A percentile compares a stretch with the other conserved stretches of the same genome.
Conservation (phyloP, 2,329 filamentous ascomycete species). For the Aureobasidium uvarum region DNA sequence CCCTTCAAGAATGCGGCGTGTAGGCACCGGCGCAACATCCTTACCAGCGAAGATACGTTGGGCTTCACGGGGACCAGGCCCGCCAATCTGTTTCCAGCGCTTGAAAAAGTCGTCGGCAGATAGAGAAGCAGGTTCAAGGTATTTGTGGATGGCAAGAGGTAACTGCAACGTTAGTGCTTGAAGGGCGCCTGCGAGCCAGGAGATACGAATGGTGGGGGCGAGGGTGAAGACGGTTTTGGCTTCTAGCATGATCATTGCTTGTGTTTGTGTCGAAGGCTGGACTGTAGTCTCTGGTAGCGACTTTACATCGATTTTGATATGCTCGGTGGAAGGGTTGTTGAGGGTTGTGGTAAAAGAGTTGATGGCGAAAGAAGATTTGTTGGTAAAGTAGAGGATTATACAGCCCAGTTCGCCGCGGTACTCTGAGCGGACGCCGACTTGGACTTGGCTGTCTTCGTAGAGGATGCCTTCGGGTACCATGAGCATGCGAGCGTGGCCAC, state of each 20-base stretch:
- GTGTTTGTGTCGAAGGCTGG: slow-evolving; percentile 70
- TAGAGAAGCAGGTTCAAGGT: slow-evolving; percentile 90
- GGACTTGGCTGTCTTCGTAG: slow-evolving; percentile 92
- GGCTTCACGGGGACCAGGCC: slow-evolving; percentile 71
- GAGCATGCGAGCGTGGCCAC: slow-evolving; percentile 80
- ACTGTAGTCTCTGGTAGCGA: slow-evolving; percentile 82
- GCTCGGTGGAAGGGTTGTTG: slow-evolving; percentile 66
- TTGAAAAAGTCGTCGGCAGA: slow-evolving; percentile 96
- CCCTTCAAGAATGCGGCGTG: slow-evolving; percentile 70
- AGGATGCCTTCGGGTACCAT: slow-evolving; percentile 80
- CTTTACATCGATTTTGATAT: slow-evolving; percentile 82
- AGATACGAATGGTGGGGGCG: slow-evolving; percentile 87
- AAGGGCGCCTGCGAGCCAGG: slow-evolving; percentile 88
- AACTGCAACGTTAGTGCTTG: slow-evolving; percentile 91
- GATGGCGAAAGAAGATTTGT: slow-evolving; percentile 77
- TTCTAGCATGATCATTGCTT: slow-evolving; percentile 95
- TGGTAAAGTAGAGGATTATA: slow-evolving; percentile 91
- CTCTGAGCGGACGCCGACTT: slow-evolving; percentile 87
- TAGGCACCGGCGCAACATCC: slow-evolving; percentile 68
- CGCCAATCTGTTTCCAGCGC: slow-evolving; percentile 97
- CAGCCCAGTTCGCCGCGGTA: slow-evolving; percentile 95
- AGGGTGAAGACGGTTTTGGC: slow-evolving; percentile 76
- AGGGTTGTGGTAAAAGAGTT: slow-evolving; percentile 95
- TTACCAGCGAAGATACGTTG: slow-evolving; percentile 75
- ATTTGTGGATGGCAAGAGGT: slow-evolving; percentile 86